Percentiles rank a stretch among this genome's conserved stretches.
These are phyloP conservation scores for Rhododendron williamsianum DNA, from an alignment of 148 eudicot genomes.

Conservation along the genomic window DNA sequence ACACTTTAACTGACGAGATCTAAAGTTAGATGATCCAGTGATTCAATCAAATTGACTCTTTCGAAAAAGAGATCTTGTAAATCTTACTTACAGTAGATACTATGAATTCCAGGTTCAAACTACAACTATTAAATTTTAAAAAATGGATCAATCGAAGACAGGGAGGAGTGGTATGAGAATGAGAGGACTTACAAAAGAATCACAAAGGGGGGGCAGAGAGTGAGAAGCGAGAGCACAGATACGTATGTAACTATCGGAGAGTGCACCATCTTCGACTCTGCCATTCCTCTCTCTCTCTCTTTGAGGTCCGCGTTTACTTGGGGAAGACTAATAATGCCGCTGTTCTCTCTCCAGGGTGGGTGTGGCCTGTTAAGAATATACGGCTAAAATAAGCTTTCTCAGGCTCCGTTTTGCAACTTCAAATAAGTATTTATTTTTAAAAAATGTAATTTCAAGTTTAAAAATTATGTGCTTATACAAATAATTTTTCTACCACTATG, in stretches of 20 bases:
- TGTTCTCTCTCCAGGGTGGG: neutral
- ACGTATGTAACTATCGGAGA: conserved; percentile 66
- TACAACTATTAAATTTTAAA: neutral
- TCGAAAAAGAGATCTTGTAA: neutral
- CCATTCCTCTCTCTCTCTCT: conserved; percentile 22
- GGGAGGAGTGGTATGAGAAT: neutral
- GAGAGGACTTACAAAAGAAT: conserved; percentile 61
- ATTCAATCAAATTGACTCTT: neutral
- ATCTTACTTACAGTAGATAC: neutral
- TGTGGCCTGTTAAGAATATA: neutral
- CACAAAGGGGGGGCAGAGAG: conserved; percentile 89
- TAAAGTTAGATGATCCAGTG: neutral
- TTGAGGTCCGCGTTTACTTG: neutral
- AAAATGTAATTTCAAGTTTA: no score
- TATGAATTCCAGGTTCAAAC: neutral
- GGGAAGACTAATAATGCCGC: neutral
- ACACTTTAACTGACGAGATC: neutral
- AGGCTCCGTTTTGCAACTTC: no score
- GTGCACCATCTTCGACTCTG: conserved; percentile 67
- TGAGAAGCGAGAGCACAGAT: conserved; percentile 82
- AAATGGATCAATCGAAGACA: neutral
- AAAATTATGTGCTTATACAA: no score
- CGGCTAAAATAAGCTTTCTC: no score
- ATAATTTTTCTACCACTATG: no score
- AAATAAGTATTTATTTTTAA: no score